Evolutionary conservation across 768 basidiomycete species (phyloP).

Genomic region (Hygrocybe coccinea): DNA sequence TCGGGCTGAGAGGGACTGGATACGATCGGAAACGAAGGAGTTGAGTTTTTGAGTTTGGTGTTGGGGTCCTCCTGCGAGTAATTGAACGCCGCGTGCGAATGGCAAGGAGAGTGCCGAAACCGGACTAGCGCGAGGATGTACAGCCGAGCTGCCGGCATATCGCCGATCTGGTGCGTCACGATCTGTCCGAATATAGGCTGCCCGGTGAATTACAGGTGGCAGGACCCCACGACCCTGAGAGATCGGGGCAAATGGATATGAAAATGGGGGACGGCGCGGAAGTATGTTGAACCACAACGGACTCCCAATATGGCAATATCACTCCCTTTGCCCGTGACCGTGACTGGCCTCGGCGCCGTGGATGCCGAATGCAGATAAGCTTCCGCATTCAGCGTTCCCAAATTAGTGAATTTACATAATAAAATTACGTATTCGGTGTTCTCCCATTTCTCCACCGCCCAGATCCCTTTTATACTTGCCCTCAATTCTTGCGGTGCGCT

Average conservation of each 20-base stretch:
- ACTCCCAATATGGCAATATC: neutral
- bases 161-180: neutral
- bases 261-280: neutral
- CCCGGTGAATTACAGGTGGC: neutral
- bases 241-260: neutral
- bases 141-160: neutral
- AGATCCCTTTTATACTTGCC: conserved; percentile 24
- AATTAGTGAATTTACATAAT: conserved; percentile 2
- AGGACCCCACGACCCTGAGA: conserved; percentile 2
- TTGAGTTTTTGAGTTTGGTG: too few species aligned
- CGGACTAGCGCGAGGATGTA: neutral
- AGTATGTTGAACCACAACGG: neutral
- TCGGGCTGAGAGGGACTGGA: too few species aligned
- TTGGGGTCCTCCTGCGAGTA: too few species aligned
- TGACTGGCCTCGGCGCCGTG: conserved; percentile 4
- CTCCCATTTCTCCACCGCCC: conserved; percentile 42
- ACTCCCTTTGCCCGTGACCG: neutral
- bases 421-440: conserved; percentile 38
- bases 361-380: neutral
- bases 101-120: neutral
- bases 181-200: neutral
- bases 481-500: neutral
- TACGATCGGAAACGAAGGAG: too few species aligned
- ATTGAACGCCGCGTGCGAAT: too few species aligned
- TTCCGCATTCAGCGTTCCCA: neutral